Percentiles rank a stretch among this genome's conserved stretches.
These are phyloP conservation scores for Diddensiella santjacobensis DNA, from an alignment of 805 yeast species.

Conservation along the genomic window DNA sequence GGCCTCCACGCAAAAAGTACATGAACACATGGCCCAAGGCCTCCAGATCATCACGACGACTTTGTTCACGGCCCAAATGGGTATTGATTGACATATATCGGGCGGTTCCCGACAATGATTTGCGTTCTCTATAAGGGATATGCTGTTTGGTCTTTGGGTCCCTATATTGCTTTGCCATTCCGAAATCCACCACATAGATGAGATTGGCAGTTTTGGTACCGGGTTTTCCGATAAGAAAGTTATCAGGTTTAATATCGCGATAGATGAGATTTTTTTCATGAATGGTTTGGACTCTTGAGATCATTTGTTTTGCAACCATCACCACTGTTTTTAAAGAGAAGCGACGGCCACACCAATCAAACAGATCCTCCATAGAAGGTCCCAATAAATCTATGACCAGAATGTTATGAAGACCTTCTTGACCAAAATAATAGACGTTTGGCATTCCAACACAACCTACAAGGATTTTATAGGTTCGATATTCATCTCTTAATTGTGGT, in stretches of 20 bases:
- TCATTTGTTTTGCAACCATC: conserved; percentile 94
- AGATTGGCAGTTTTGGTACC: conserved; percentile 77
- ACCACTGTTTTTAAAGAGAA: conserved; percentile 86
- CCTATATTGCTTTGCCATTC: conserved; percentile 97
- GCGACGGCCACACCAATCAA: conserved; percentile 96
- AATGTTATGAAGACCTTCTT: conserved; percentile 95
- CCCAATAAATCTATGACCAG: conserved; percentile 92
- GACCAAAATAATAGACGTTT: conserved; percentile 96
- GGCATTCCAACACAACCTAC: conserved; percentile 86
- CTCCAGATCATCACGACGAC: conserved; percentile 94
- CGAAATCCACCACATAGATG: conserved; percentile 91
- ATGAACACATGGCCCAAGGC: conserved; percentile 95
- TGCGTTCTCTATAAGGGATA: conserved; percentile 94
- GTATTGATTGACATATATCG: conserved; percentile 97
- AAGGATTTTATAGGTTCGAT: conserved; percentile 86
- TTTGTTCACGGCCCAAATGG: conserved; percentile 94
- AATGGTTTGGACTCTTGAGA: conserved; percentile 75
- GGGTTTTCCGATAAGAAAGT: conserved; percentile 89
- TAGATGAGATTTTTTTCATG: conserved; percentile 90
- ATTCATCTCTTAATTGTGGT: conserved; percentile 95
- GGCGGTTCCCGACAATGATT: conserved; percentile 96
- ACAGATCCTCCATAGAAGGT: conserved; percentile 91
- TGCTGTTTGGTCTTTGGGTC: conserved; percentile 95
- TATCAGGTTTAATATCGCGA: conserved; percentile 97
- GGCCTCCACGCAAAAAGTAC: conserved; percentile 87